Evolutionary conservation across 2,329 filamentous ascomycete species (phyloP).

Genomic region (Beauveria scarabaeidicola): DNA sequence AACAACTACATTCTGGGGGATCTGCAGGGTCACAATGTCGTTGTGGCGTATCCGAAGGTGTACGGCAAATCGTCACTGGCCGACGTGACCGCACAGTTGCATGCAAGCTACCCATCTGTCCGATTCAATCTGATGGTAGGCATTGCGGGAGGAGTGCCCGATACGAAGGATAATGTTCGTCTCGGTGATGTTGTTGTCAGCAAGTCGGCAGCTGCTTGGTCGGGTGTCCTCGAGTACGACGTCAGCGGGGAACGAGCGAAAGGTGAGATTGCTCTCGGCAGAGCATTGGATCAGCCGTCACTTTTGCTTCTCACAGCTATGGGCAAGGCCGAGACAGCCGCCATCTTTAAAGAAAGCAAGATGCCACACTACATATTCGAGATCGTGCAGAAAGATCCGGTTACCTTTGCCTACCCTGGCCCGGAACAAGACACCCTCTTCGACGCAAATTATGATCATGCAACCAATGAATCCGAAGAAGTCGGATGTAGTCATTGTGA

Average conservation of each 20-base stretch:
- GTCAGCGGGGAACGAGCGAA: neutral
- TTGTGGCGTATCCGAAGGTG: neutral
- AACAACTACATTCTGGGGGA: conserved; percentile 14
- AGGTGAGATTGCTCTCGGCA: neutral
- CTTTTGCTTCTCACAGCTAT: neutral
- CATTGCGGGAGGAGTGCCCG: neutral
- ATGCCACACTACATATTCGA: neutral
- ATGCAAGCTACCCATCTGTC: neutral
- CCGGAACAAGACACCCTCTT: too few relatives aligned
- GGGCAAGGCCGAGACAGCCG: neutral
- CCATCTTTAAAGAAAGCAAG: neutral
- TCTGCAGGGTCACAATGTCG: neutral
- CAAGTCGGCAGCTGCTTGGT: neutral
- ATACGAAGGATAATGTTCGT: neutral
- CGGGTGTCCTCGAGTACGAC: neutral
- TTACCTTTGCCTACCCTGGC: too few relatives aligned
- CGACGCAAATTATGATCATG: too few relatives aligned
- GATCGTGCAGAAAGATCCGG: neutral
- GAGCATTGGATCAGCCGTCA: neutral
- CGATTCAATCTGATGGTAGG: neutral
- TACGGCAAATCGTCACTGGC: too few relatives aligned
- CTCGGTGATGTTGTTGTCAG: conserved; percentile 1
- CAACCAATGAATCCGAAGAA: too few relatives aligned
- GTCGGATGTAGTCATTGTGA: too few relatives aligned
- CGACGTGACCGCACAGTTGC: neutral